Evolutionary conservation across 1,139 yeast species (phyloP).

Genomic region (Hyphopichia buzzinii): DNA sequence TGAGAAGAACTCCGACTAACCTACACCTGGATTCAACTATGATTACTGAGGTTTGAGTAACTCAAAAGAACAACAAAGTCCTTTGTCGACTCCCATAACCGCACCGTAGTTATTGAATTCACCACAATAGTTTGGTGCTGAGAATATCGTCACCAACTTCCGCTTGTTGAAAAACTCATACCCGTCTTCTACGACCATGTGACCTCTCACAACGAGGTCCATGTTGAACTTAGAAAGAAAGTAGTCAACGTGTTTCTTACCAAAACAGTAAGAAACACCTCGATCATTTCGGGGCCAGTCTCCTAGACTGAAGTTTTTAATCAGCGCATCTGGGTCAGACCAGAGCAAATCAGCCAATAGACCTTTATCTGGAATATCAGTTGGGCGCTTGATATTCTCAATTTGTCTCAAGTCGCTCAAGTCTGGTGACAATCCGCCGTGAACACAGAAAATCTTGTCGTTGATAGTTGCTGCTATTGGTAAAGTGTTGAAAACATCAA

Average conservation of each 20-base stretch:
- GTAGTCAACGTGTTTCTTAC: conserved; percentile 67
- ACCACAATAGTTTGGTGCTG: conserved; percentile 91
- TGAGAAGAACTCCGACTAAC: neutral
- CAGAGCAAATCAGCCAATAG: conserved; percentile 77
- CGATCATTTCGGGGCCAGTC: conserved; percentile 85
- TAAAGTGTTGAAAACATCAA: conserved; percentile 81
- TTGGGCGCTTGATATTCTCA: conserved; percentile 71
- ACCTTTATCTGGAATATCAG: conserved; percentile 85
- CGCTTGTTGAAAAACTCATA: conserved; percentile 81
- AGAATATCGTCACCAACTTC: conserved; percentile 76
- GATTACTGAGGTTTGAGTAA: conserved; percentile 60
- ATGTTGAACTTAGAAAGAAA: conserved; percentile 70
- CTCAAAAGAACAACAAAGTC: conserved; percentile 79
- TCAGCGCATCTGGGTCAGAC: conserved; percentile 80
- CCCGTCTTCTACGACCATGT: conserved; percentile 93
- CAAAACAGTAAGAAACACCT: conserved; percentile 83
- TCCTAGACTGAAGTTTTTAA: conserved; percentile 36
- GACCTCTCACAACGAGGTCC: conserved; percentile 82
- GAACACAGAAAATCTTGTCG: conserved; percentile 83
- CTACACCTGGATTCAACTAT: neutral
- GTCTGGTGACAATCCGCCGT: conserved; percentile 85
- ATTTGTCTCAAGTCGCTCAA: conserved; percentile 65
- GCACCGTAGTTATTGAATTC: conserved; percentile 92
- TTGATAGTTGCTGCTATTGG: conserved; percentile 88
- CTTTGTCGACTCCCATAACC: conserved; percentile 78